Evolutionary conservation across 148 eudicot genomes (phyloP), one percentile per base, ranked within the genome.

Genomic region (Rhododendron ferrugineum): DNA sequence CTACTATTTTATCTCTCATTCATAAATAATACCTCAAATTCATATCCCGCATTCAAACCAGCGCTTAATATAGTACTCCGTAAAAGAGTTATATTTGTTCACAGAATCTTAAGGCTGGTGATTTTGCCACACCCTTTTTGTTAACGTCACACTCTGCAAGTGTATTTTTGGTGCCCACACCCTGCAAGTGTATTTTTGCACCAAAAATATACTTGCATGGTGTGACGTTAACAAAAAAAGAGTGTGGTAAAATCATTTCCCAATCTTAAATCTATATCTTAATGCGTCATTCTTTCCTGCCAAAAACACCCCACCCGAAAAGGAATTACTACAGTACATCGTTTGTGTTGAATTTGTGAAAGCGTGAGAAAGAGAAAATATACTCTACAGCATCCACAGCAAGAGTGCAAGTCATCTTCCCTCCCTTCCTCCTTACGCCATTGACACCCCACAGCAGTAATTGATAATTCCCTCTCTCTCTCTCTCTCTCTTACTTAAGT

Each of bases 371-470:
- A 76, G 26, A 13, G 11, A 37, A 26, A 42, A 28, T 46, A 81
- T 46, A 6, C 52, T 36, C 30, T 32, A 16, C 10, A 32, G 22
- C 60, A 5, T 54, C 22, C 60, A 16, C 60, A 5, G 60, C 60
- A 54, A 28, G 16, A 11, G 74, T 28, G 74, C 74, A 28, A 79
- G 8, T 22, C 58, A 68, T 6, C 14, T 9, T 3, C 85, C 42
- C 50, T 13, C 62, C 62, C 64, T 28, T 83, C 30, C 58, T 47
- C 49, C 85, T 83, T 49, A 49, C 85, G 85, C 85, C 79, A 83
- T 73, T 73, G 28, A 46, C 44, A 13, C 68, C 68, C 77, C 26
- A 40, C 37, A 30, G 22, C 78, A 30, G 32, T 49, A 32, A 49
- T 78, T 72, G 46, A 83, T 34, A 26, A 66, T 26, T 62, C 54